Percentiles rank a stretch among this genome's conserved stretches.
phyloP scores from a whole-genome alignment of 441 rosid species.

The Gossypium schwendimanii region DNA sequence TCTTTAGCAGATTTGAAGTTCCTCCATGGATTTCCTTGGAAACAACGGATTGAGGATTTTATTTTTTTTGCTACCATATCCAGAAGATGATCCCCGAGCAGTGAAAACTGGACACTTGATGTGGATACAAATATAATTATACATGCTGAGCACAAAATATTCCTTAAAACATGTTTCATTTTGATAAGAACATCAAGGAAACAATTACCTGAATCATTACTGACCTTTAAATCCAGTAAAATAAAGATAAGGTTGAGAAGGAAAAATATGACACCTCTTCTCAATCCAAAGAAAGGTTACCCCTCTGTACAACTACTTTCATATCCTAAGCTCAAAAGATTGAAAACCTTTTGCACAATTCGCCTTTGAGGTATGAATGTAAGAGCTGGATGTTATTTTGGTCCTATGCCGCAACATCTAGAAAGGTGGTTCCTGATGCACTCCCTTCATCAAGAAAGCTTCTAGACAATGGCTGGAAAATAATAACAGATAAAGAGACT shows the following conservation, averaged over 20 bases:
- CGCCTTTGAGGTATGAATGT: conserved; percentile 4
- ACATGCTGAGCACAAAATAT: background rate
- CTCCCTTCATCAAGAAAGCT: conserved; percentile 54
- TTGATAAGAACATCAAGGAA: background rate
- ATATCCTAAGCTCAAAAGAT: background rate
- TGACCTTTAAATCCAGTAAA: background rate
- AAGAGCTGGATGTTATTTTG: background rate
- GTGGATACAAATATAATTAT: background rate
- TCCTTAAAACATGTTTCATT: background rate
- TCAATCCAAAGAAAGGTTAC: conserved; percentile 18
- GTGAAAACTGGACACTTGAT: background rate
- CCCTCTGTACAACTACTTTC: conserved; percentile 17
- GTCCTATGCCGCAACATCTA: conserved; percentile 34
- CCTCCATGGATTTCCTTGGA: background rate
- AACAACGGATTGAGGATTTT: background rate
- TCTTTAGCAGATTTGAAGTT: background rate
- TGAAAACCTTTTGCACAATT: conserved; percentile 1
- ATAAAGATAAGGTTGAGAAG: conserved; percentile 19
- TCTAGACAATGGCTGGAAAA: conserved; percentile 52
- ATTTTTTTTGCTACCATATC: background rate
- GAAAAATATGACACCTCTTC: conserved; percentile 26
- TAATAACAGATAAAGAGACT: conserved; percentile 14
- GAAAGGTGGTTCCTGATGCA: conserved; percentile 43
- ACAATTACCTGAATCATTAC: background rate
- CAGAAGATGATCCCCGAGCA: background rate